Percentiles rank a stretch among this genome's conserved stretches.
phyloP scores from a whole-genome alignment of 768 basidiomycete species.

The Brasilioporus rufonigricans region DNA sequence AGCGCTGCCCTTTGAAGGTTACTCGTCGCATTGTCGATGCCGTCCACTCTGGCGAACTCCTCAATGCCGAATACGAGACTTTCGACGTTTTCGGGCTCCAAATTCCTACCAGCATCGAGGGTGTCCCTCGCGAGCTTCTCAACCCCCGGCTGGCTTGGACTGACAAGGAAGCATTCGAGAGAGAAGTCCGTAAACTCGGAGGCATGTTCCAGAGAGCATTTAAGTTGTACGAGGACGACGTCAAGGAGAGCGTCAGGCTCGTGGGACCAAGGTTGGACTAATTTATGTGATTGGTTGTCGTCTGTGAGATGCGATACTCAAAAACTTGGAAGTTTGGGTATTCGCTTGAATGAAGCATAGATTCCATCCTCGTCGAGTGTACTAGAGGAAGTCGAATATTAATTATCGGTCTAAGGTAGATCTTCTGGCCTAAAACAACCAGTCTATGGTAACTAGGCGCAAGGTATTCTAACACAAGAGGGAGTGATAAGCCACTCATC shows the following conservation, averaged over 20 bases:
- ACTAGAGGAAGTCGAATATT: neutral
- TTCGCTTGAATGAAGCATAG: neutral
- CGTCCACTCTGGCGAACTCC: constrained; percentile 91
- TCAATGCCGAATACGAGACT: constrained; percentile 81
- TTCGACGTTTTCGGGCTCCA: constrained; percentile 81
- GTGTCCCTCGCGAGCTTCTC: constrained; percentile 88
- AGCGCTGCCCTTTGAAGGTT: constrained; percentile 94
- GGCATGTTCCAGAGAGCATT: constrained; percentile 96
- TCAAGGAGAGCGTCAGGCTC: constrained; percentile 71
- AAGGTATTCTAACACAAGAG: neutral
- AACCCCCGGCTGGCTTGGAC: constrained; percentile 87
- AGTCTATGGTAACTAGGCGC: neutral
- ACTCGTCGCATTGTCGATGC: constrained; percentile 97
- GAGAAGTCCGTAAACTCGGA: constrained; percentile 83
- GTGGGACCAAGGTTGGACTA: constrained; percentile 65
- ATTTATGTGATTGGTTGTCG: neutral
- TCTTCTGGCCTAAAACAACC: neutral
- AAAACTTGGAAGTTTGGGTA: neutral
- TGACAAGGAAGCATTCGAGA: constrained; percentile 85
- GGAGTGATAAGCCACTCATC: neutral
- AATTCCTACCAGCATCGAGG: constrained; percentile 79
- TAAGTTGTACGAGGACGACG: constrained; percentile 85
- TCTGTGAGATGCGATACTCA: neutral
- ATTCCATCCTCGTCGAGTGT: neutral
- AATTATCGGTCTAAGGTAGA: neutral